A percentile compares a stretch with the other conserved stretches of the same genome.
These are phyloP conservation scores for Triticum timopheevii DNA, from an alignment of 176 grass and related monocot species.

Conservation along the genomic window DNA sequence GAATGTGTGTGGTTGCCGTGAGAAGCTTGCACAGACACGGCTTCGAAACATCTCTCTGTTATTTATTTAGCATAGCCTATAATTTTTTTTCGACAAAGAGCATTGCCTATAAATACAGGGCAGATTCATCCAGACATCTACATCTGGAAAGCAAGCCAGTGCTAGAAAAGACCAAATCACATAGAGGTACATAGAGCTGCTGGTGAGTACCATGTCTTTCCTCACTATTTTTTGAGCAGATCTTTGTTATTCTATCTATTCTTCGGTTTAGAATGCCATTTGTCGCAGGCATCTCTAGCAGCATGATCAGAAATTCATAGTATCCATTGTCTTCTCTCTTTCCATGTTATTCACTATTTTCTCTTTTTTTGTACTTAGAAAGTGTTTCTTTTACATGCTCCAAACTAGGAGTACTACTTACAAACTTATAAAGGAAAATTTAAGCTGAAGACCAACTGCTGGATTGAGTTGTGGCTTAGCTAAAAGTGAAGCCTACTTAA, in stretches of 20 bases:
- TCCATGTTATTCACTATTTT: too few relatives aligned
- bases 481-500: not conserved
- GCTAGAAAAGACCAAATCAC: not conserved
- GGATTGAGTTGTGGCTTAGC: not conserved
- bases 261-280: not conserved
- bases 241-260: not conserved
- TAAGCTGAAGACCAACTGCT: too few relatives aligned
- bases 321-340: too few relatives aligned
- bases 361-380: too few relatives aligned
- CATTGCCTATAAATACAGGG: not conserved
- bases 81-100: too few relatives aligned
- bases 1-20: not conserved
- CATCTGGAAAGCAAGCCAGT: not conserved
- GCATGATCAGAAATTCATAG: too few relatives aligned
- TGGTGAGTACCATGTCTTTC: not conserved
- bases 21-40: not conserved
- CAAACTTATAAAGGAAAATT: too few relatives aligned
- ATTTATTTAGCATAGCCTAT: not conserved
- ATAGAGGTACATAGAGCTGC: not conserved
- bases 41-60: not conserved
- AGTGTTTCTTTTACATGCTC: too few relatives aligned
- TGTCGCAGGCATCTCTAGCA: not conserved
- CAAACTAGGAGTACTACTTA: too few relatives aligned
- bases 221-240: not conserved
- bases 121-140: not conserved